Base-by-base conservation (phyloP, 495 filamentous ascomycete species). In the Aspergillus hancockii region DNA sequence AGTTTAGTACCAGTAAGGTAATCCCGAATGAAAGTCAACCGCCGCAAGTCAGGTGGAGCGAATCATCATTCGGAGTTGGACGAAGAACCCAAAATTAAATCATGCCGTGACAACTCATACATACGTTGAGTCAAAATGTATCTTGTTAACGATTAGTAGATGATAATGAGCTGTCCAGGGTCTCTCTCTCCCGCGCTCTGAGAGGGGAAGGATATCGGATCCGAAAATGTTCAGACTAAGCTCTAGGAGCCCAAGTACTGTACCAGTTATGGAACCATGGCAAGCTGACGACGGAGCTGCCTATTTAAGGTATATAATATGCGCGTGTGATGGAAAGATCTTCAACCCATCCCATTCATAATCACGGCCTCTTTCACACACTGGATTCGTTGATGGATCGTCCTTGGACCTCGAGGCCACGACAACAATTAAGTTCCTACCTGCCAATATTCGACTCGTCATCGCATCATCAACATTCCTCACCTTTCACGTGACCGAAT, bases 31-130 rank as follows among this genome's bases (percentile, higher is more conserved):
- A 60, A 36, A 58, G 61, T 71, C 19, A 47, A 47, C 43, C 19
- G 64, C 65, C 50, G 59, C 63, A 62, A 69, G 73, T 76, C 74
- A 77, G 74, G 74, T 64, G 74, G 67, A 64, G 50, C 40, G n/a
- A 43, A 43, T 43, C 43, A 47, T 47, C 13, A 21, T 47, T 47
- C 16, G 43, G 16, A 12, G 7, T 8, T 22, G 19, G 8, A 10
- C 19, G 19, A 14, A 56, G 21, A 12, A 9, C 40, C 54, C 28
- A 40, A 60, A 55, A 57, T 55, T 49, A 65, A 64, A 52, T 64
- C 64, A 49, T 41, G 54, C 49, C 58, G 36, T 68, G 66, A 65
- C 68, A 58, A 70, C 67, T 59, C 63, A 68, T 58, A 58, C 59
- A 31, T 56, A 60, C 57, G 22, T 58, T 19, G 49, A 57, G 43